Base-by-base conservation (phyloP, 1,284 basidiomycete genomes). In the Sporisorium scitamineum region DNA sequence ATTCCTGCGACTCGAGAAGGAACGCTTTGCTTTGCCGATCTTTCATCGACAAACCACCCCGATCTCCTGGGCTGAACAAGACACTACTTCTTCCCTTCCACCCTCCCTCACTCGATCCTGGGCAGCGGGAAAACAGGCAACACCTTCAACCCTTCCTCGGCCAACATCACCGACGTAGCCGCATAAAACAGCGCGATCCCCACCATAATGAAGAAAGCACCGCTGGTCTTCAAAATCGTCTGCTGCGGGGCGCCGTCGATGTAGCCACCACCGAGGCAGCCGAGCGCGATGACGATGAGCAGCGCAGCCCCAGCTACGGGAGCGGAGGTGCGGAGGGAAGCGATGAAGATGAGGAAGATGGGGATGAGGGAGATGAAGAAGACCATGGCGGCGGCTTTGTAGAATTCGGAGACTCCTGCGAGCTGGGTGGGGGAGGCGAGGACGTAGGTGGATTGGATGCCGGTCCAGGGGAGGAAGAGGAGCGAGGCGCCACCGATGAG, bases 391-490 rank as follows among this genome's bases (percentile, higher is more conserved):
- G 54, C 20, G 1, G 78, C 74, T 27, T 66, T 63, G 63, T 79
- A 67, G 54, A 62, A 68, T 20, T 65, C 63, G 3, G 27, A 31
- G 9, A 70, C 31, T 14, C 73, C 73, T 1, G 18, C 47, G 3
- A 41, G 10, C 22, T 47, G 65, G 54, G 59, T 65, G 26, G 52
- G 48, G 9, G 54, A 64, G 9, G 68, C 67, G 14, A 32, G n/a
- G 22, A 78, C n/a, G 63, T 80, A 80, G 41, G 73, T 57, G 13
- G 42, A 14, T 31, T 78, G 66, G 26, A 80, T 70, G 3, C 78
- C 76, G 10, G 78, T 78, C 78, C 78, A 80, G 37, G 78, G 78
- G 5, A 80, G 58, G 72, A 80, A 79, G 53, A 76, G 66, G 14
- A 80, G 24, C 6, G 47, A 64, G 2, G 59, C n/a, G 14, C 73